Evolutionary conservation across 306 rosid species (phyloP).

Genomic region (Vigna angularis): DNA sequence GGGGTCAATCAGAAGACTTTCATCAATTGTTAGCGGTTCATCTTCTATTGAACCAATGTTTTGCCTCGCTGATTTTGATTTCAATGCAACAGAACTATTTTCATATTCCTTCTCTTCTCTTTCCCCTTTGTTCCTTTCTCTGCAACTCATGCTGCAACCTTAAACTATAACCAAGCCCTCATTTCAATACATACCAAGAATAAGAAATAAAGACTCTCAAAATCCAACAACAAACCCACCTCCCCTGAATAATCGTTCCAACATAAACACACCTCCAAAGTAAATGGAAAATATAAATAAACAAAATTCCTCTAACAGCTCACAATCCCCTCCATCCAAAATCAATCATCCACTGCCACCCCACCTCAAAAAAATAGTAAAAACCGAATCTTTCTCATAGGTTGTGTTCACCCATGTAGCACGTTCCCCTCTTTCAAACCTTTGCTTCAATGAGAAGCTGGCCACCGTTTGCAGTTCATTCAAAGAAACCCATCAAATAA

Average conservation of each 20-base stretch:
- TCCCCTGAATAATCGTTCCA: conserved; percentile 41
- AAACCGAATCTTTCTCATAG: neutral
- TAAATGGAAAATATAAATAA: conserved; percentile 1
- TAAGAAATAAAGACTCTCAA: conserved; percentile 8
- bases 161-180: conserved; percentile 66
- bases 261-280: conserved; percentile 39
- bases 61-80: conserved; percentile 45
- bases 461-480: conserved; percentile 45
- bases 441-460: conserved; percentile 71
- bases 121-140: conserved; percentile 54
- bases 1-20: conserved; percentile 80
- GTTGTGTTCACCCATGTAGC: conserved; percentile 22
- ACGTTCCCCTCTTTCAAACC: conserved; percentile 42
- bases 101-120: conserved; percentile 49
- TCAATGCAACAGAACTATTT: conserved; percentile 49
- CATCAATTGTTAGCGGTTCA: conserved; percentile 65
- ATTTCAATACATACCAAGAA: conserved; percentile 43
- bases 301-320: conserved; percentile 12
- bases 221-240: conserved; percentile 41
- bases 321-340: conserved; percentile 22
- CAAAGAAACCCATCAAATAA: conserved; percentile 45
- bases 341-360: conserved; percentile 47
- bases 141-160: conserved; percentile 78
- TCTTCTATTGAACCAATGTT: conserved; percentile 57
- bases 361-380: neutral